Conservation (phyloP, 2,329 filamentous ascomycete genomes). For the Colletotrichum scovillei region DNA sequence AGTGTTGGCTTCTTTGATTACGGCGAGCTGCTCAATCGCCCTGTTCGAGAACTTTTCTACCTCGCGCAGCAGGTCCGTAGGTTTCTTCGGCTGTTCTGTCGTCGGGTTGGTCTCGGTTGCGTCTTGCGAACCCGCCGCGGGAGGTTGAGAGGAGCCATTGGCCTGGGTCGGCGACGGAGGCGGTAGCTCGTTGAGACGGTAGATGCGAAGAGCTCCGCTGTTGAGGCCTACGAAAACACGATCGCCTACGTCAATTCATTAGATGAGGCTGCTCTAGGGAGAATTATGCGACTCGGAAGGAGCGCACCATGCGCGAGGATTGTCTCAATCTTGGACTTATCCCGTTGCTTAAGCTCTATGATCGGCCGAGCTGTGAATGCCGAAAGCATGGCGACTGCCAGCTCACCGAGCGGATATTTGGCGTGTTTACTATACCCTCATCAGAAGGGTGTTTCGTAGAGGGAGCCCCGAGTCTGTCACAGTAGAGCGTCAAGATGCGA, state of each 20-base stretch:
- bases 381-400: conserved; percentile 82
- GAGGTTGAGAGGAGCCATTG: conserved; percentile 44
- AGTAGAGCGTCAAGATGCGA: conserved; percentile 8
- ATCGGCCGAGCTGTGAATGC: conserved; percentile 97
- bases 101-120: conserved; percentile 24
- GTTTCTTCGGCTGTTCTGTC: conserved; percentile 52
- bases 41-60: conserved; percentile 93
- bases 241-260: conserved; percentile 70
- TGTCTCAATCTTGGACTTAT: conserved; percentile 97
- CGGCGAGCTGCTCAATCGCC: conserved; percentile 91
- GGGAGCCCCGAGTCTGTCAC: conserved; percentile 1
- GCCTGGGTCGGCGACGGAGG: conserved; percentile 50
- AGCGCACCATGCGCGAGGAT: conserved; percentile 85
- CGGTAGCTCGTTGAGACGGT: conserved; percentile 82
- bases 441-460: conserved; percentile 13
- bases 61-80: conserved; percentile 89
- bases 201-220: conserved; percentile 88
- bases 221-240: conserved; percentile 92
- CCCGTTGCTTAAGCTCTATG: conserved; percentile 93
- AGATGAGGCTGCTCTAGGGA: neutral
- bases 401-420: conserved; percentile 46
- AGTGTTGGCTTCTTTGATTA: conserved; percentile 94
- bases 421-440: conserved; percentile 21
- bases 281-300: neutral
- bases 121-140: conserved; percentile 43